phyloP scores from a whole-genome alignment of 768 basidiomycete species.

The Cystobasidium ongulense region DNA sequence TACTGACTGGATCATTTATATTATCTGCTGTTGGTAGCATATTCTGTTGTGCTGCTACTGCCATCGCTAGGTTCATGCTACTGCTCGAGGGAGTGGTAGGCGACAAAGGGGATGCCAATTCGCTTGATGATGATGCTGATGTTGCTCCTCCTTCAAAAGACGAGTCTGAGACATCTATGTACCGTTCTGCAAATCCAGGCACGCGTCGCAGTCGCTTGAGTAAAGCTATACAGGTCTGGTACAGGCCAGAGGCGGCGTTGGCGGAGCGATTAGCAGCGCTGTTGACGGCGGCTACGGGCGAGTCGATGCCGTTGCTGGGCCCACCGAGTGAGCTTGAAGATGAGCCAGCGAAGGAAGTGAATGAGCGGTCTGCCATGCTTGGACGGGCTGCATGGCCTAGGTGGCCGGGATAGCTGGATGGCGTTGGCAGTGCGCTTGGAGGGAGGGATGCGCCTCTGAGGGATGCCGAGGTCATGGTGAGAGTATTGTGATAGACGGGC shows the following conservation, averaged over 20 bases:
- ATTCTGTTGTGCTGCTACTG: constrained; percentile 4
- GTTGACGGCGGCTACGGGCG: constrained; percentile 37
- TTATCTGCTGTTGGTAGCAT: constrained; percentile 13
- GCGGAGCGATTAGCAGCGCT: constrained; percentile 36
- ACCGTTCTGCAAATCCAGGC: constrained; percentile 38
- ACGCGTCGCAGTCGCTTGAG: constrained; percentile 36
- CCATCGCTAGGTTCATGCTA: neutral
- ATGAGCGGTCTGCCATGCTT: constrained; percentile 6
- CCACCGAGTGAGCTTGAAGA: neutral
- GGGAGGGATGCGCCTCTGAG: neutral
- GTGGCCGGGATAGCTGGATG: neutral
- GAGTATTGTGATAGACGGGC: too few relatives aligned
- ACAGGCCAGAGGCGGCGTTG: constrained; percentile 36
- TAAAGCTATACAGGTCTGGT: constrained; percentile 38
- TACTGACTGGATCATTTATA: constrained; percentile 75
- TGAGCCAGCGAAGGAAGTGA: neutral
- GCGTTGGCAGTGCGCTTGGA: neutral
- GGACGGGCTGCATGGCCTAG: neutral
- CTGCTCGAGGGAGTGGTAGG: neutral
- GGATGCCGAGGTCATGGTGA: neutral
- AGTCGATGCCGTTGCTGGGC: constrained; percentile 28
- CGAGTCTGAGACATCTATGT: neutral
- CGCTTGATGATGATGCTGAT: neutral
- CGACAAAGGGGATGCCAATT: constrained; percentile 2
- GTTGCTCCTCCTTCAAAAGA: neutral